Conservation (phyloP, 345 rosid species). For the Gossypium bickii region DNA sequence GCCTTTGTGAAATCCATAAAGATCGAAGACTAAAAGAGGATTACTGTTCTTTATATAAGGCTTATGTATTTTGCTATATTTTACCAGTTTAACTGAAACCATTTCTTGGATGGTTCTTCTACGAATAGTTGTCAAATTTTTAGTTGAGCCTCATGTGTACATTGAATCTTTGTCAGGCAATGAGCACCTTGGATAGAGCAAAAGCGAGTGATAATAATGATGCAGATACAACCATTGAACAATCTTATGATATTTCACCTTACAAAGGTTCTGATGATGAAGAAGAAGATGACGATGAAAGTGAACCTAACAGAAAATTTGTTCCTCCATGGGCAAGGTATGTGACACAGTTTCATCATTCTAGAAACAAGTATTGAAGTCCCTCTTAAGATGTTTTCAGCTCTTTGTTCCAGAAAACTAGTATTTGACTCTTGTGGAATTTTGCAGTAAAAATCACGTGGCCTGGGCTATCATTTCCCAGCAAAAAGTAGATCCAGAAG, state of each 20-base stretch:
- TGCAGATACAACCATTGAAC: conserved; percentile 33
- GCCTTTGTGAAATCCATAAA: neutral
- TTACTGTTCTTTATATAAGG: neutral
- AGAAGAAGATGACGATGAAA: conserved; percentile 36
- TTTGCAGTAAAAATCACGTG: conserved; percentile 51
- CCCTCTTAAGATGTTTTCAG: neutral
- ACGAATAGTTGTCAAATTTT: neutral
- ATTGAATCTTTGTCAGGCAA: conserved; percentile 30
- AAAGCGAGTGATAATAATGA: conserved; percentile 12
- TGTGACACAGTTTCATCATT: conserved; percentile 16
- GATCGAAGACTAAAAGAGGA: no score
- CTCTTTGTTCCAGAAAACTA: neutral
- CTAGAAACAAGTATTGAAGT: neutral
- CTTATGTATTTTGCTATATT: neutral
- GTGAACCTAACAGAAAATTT: conserved; percentile 42
- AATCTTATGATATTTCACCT: conserved; percentile 85
- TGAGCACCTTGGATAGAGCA: conserved; percentile 26
- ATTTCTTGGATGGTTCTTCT: neutral
- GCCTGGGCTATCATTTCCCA: conserved; percentile 40
- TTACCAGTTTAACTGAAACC: neutral
- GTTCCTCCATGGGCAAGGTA: conserved; percentile 92
- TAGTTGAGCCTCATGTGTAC: conserved; percentile 16
- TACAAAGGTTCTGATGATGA: conserved; percentile 88
- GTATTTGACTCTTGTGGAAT: neutral
- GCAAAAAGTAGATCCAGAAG: conserved; percentile 43